phyloP scores from a whole-genome alignment of 148 eudicot species.

The Rhododendron henanense region DNA sequence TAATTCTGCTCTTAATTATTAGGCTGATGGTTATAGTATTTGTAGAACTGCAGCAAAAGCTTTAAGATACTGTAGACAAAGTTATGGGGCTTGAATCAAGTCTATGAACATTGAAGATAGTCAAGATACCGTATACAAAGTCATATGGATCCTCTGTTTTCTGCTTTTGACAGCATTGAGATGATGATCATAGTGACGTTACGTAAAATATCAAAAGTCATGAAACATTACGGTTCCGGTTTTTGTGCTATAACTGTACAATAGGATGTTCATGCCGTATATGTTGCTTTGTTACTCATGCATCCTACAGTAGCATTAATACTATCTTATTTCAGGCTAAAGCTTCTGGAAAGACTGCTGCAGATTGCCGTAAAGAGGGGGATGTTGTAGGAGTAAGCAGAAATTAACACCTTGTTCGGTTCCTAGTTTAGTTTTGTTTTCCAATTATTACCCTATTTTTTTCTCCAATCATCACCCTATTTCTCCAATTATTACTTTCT shows the following conservation, averaged over 20 bases:
- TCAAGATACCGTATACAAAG: background rate
- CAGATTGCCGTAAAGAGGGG: slow-evolving; percentile 48
- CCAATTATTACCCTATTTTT: too few relatives aligned
- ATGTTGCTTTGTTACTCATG: background rate
- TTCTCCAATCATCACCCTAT: too few relatives aligned
- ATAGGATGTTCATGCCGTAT: background rate
- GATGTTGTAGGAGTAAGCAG: slow-evolving; percentile 62
- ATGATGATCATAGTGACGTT: background rate
- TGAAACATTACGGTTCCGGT: background rate
- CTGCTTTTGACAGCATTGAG: background rate
- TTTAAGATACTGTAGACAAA: background rate
- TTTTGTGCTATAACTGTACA: background rate
- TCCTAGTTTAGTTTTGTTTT: too few relatives aligned
- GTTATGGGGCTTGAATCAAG: background rate
- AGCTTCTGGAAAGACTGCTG: slow-evolving; percentile 76
- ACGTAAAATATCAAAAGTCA: background rate
- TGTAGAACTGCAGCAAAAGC: background rate
- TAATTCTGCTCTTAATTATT: background rate
- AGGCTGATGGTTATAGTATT: background rate
- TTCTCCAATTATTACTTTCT: too few relatives aligned
- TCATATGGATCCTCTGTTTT: background rate
- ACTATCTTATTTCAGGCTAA: slow-evolving; percentile 54
- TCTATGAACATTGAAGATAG: background rate
- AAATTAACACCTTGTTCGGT: too few relatives aligned
- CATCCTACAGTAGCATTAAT: slow-evolving; percentile 6